Conservation (phyloP, 108 stramenopile species). For the Cyclotella kingstonii region DNA sequence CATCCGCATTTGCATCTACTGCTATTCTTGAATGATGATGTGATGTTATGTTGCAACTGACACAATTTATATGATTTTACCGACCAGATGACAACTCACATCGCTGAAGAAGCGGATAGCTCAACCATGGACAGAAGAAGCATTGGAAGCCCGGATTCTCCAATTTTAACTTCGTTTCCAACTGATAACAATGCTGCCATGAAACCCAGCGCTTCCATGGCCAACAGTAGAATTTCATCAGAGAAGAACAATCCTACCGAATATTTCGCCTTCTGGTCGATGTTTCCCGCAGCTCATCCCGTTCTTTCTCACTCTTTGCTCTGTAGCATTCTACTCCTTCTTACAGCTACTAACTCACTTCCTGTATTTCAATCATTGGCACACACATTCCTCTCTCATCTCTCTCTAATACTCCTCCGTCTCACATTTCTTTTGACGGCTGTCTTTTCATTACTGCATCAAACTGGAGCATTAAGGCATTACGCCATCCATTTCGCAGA, state of each 20-base stretch:
- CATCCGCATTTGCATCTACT: no score
- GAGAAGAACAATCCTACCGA: conserved; percentile 8
- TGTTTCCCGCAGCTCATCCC: conserved; percentile 13
- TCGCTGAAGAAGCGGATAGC: no score
- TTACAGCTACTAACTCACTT: conserved; percentile 18
- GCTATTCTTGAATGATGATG: no score
- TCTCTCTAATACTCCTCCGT: conserved; percentile 29
- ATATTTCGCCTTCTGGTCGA: conserved; percentile 45
- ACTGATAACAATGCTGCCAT: no score
- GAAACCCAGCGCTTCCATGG: no score
- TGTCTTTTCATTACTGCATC: conserved; percentile 26
- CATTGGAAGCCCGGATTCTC: no score
- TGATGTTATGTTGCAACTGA: no score
- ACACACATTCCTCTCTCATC: conserved; percentile 16
- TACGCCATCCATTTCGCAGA: conserved; percentile 41
- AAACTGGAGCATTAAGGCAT: conserved; percentile 40
- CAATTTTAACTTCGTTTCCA: no score
- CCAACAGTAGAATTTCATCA: no score
- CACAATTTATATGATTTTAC: no score
- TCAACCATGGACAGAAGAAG: no score
- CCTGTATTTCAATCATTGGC: conserved; percentile 16
- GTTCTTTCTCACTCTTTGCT: conserved; percentile 36
- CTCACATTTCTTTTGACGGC: conserved; percentile 32
- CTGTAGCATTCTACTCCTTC: conserved; percentile 16
- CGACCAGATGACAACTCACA: no score